phyloP scores from a whole-genome alignment of 495 filamentous ascomycete genomes.

The Penicillium alfredii region DNA sequence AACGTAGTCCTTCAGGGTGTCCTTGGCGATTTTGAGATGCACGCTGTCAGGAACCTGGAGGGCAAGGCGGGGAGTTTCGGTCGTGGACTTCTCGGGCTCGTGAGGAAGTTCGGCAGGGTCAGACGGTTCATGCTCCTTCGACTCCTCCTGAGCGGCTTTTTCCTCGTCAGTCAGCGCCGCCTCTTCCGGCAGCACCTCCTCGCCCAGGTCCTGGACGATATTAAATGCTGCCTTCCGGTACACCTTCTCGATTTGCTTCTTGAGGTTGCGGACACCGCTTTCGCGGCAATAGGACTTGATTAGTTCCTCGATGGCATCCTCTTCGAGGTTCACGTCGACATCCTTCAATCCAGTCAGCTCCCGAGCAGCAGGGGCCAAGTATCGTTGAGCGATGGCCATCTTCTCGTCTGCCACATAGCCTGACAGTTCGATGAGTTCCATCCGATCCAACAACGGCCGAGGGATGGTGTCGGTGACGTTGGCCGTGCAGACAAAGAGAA shows the following conservation, averaged over 20 bases:
- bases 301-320: slow-evolving; percentile 86
- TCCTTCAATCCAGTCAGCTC: slow-evolving; percentile 86
- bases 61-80: slow-evolving; percentile 69
- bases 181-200: slow-evolving; percentile 74
- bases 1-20: slow-evolving; percentile 95
- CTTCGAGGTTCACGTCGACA: slow-evolving; percentile 75
- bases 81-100: slow-evolving; percentile 62
- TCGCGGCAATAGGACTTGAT: slow-evolving; percentile 99
- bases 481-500: slow-evolving; percentile 97
- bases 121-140: slow-evolving; percentile 53
- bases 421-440: slow-evolving; percentile 96
- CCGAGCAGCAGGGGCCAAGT: slow-evolving; percentile 85
- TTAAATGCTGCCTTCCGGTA: slow-evolving; percentile 96
- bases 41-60: slow-evolving; percentile 83
- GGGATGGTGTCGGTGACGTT: slow-evolving; percentile 99
- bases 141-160: slow-evolving; percentile 70
- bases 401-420: slow-evolving; percentile 98
- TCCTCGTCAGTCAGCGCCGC: slow-evolving; percentile 84
- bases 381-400: slow-evolving; percentile 94
- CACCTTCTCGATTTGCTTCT: slow-evolving; percentile 99
- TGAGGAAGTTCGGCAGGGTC: slow-evolving; percentile 53
- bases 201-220: slow-evolving; percentile 92
- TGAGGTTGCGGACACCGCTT: slow-evolving; percentile 92
- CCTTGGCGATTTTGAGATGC: slow-evolving; percentile 80
- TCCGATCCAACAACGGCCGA: slow-evolving; percentile 86